phyloP scores from a whole-genome alignment of 2,329 filamentous ascomycete genomes.

The Aspergillus sp. region DNA sequence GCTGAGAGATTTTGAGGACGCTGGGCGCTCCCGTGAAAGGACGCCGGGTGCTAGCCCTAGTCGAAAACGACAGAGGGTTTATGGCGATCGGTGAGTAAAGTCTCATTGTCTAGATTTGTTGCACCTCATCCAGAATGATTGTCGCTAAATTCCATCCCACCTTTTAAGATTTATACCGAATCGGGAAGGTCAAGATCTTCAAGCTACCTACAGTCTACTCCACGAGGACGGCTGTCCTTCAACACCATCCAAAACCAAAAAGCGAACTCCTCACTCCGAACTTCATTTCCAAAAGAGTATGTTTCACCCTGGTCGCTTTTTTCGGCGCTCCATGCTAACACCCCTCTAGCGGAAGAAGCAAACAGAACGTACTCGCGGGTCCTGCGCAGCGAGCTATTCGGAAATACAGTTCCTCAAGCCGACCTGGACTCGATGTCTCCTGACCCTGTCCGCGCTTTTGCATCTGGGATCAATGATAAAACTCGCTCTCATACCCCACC shows the following conservation, averaged over 20 bases:
- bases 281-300: conserved; percentile 90
- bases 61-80: conserved; percentile 66
- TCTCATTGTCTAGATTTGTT: background rate
- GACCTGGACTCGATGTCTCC: conserved; percentile 64
- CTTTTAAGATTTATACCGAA: conserved; percentile 84
- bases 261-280: conserved; percentile 82
- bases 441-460: conserved; percentile 50
- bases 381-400: conserved; percentile 88
- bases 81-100: conserved; percentile 59
- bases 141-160: conserved; percentile 14
- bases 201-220: conserved; percentile 87
- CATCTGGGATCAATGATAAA: conserved; percentile 58
- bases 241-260: conserved; percentile 81
- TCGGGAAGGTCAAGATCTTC: conserved; percentile 85
- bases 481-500: conserved; percentile 81
- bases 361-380: conserved; percentile 89
- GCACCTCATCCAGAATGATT: background rate
- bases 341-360: conserved; percentile 73
- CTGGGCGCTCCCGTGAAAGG: conserved; percentile 57
- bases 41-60: conserved; percentile 67
- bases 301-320: conserved; percentile 28
- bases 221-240: conserved; percentile 92
- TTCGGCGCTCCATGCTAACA: conserved; percentile 11
- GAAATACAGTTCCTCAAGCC: conserved; percentile 80
- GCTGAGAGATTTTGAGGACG: conserved; percentile 61